Evolutionary conservation across 2,329 filamentous ascomycete species (phyloP).

Genomic region (Verticillium tricorpus): DNA sequence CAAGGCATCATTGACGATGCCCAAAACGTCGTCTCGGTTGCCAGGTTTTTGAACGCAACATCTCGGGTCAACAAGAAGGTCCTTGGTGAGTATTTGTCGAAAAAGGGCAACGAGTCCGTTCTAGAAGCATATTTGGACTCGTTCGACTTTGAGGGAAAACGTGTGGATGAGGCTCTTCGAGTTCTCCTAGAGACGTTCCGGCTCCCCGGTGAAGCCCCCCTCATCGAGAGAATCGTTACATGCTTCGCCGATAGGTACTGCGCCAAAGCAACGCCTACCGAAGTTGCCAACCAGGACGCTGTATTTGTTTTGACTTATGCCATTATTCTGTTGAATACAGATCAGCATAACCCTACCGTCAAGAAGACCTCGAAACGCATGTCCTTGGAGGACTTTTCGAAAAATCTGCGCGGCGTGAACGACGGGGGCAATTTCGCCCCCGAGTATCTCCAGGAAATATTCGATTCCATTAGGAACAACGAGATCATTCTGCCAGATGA

Average conservation of each 20-base stretch:
- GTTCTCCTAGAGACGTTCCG: conserved; percentile 88
- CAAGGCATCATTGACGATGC: conserved; percentile 80
- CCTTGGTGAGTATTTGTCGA: conserved; percentile 89
- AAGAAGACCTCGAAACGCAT: conserved; percentile 70
- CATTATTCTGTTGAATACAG: conserved; percentile 96
- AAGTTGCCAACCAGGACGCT: conserved; percentile 79
- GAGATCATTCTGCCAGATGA: conserved; percentile 98
- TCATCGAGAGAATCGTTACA: conserved; percentile 90
- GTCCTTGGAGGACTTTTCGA: conserved; percentile 76
- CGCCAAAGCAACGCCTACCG: conserved; percentile 61
- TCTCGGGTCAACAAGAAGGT: conserved; percentile 84
- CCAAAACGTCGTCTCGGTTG: conserved; percentile 70
- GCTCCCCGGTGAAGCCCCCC: conserved; percentile 83
- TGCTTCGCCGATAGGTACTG: conserved; percentile 85
- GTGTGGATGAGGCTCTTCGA: conserved; percentile 85
- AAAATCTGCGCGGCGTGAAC: conserved; percentile 89
- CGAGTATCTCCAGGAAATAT: conserved; percentile 82
- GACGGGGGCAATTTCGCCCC: conserved; percentile 76
- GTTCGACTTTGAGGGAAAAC: conserved; percentile 85
- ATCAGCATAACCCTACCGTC: conserved; percentile 92
- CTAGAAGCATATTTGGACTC: conserved; percentile 77
- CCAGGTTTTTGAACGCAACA: conserved; percentile 83
- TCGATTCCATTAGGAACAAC: conserved; percentile 82
- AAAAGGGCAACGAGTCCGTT: conserved; percentile 81
- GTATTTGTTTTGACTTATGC: conserved; percentile 91